phyloP scores from a whole-genome alignment of 2,329 filamentous ascomycete species.

The Fusarium sp. region DNA sequence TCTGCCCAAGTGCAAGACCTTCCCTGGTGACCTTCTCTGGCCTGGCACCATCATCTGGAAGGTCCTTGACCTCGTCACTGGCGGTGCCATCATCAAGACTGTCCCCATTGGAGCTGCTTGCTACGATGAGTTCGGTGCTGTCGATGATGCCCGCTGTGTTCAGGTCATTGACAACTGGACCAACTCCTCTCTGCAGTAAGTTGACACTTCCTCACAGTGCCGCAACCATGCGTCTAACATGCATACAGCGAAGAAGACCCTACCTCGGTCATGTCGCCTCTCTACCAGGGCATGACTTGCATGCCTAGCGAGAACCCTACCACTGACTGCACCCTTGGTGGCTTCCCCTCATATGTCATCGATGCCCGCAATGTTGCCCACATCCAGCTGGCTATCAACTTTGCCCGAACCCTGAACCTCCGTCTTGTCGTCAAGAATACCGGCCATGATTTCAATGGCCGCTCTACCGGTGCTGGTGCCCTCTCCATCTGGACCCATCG shows the following conservation, averaged over 20 bases:
- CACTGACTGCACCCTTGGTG: constrained; percentile 54
- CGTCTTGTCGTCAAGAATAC: constrained; percentile 62
- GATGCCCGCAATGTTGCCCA: constrained; percentile 58
- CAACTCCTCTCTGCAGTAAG: constrained; percentile 41
- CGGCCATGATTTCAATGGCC: constrained; percentile 65
- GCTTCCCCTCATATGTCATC: constrained; percentile 57
- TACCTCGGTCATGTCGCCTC: constrained; percentile 55
- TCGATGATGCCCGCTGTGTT: constrained; percentile 45
- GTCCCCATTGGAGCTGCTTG: constrained; percentile 49
- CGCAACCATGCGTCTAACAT: not conserved
- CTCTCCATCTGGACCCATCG: constrained; percentile 68
- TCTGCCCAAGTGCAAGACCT: constrained; percentile 47
- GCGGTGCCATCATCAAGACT: constrained; percentile 49
- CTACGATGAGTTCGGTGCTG: constrained; percentile 42
- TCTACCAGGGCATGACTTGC: constrained; percentile 55
- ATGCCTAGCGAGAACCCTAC: constrained; percentile 40
- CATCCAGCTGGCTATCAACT: constrained; percentile 60
- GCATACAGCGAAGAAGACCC: constrained; percentile 49
- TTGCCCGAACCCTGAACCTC: constrained; percentile 58
- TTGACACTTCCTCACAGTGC: not conserved
- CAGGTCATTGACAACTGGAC: constrained; percentile 45
- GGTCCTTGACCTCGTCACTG: constrained; percentile 50
- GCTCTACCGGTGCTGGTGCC: constrained; percentile 66
- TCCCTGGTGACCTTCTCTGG: constrained; percentile 49
- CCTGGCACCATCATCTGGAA: constrained; percentile 46